Evolutionary conservation across 495 filamentous ascomycete genomes (phyloP), one percentile per base, ranked within the genome.

Genomic region (Hypoxylon perforatum): DNA sequence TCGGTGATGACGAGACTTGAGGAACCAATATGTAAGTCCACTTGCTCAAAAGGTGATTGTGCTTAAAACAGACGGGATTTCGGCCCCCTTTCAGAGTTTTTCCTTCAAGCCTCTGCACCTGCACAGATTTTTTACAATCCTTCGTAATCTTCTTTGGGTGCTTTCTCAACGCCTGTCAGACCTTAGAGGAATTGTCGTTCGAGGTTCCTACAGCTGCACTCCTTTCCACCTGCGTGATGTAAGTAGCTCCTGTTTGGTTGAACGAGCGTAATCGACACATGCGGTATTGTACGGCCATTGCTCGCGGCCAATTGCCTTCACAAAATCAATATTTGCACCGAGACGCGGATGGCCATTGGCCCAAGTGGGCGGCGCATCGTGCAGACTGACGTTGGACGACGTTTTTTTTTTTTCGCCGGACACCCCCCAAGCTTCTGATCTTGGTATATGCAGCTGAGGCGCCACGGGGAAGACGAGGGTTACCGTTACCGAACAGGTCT

Each of bases 361-460:
- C 64, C 41, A 21, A 41, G n/a, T n/a, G 28, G 30, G 56, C 57
- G 61, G 56, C 30, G 48, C 61, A 56, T 60, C 50, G 33, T 52
- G 65, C 57, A 21, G 51, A 53, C 51, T 48, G 46, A 56, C 45
- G 66, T 65, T 58, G n/a, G 46, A 65, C 66, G 42, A 41, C 61
- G 57, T 57, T n/a, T n/a, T n/a, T n/a, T n/a, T n/a, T n/a, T n/a
- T n/a, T 56, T 30, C 57, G 19, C 41, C 50, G 55, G 57, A 63
- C 46, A 58, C 42, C 41, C 53, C 49, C 45, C 38, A 42, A 52
- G 44, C 39, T 57, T 42, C 46, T 61, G 36, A 35, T 45, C 45
- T n/a, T n/a, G 14, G 56, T 57, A 22, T 36, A 53, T 61, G 61
- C 59, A 69, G 65, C 59, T 57, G 56, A 46, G 61, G 61, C 55